Conservation (phyloP, 2,329 filamentous ascomycete genomes). For the Aureobasidium sp. region DNA sequence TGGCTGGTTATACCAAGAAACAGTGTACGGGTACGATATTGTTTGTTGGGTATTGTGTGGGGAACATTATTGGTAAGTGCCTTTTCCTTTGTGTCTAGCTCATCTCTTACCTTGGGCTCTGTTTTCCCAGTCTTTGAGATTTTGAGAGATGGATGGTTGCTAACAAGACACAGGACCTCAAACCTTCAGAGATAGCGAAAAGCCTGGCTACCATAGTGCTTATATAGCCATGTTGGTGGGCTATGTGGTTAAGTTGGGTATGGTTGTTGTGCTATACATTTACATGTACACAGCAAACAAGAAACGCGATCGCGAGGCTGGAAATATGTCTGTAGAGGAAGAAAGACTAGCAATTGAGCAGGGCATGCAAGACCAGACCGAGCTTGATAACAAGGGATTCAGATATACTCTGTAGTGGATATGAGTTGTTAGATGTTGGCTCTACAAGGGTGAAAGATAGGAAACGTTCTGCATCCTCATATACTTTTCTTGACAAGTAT, state of each 20-base stretch:
- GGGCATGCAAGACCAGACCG: conserved; percentile 48
- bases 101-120: neutral
- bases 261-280: conserved; percentile 42
- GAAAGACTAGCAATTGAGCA: conserved; percentile 44
- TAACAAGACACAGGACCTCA: conserved; percentile 36
- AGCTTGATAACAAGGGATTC: conserved; percentile 47
- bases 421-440: too few relatives aligned
- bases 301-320: conserved; percentile 41
- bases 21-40: conserved; percentile 42
- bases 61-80: conserved; percentile 27
- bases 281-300: conserved; percentile 50
- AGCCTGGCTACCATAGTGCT: conserved; percentile 40
- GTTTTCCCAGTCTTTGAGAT: neutral
- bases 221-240: conserved; percentile 50
- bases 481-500: too few relatives aligned
- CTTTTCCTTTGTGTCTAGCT: neutral
- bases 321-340: conserved; percentile 29
- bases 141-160: neutral
- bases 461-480: too few relatives aligned
- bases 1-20: conserved; percentile 49
- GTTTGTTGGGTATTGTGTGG: conserved; percentile 46
- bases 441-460: too few relatives aligned
- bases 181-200: conserved; percentile 43
- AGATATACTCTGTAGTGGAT: conserved; percentile 36
- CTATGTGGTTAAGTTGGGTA: conserved; percentile 43